phyloP scores from a whole-genome alignment of 2,329 filamentous ascomycete species.

The Fusarium longipes region DNA sequence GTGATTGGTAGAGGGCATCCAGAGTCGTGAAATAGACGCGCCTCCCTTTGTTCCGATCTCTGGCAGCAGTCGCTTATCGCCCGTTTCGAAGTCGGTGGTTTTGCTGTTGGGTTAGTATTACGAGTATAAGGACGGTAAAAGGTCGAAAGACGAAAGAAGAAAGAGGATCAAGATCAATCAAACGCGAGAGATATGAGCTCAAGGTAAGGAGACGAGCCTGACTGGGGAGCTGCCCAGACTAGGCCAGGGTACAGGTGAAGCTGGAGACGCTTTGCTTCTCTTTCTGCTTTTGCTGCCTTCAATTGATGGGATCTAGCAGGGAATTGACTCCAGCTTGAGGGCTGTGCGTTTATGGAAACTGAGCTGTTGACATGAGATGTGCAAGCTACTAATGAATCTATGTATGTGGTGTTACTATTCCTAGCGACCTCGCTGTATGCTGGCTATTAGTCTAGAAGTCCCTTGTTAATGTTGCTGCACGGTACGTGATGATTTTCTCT shows the following conservation, averaged over 20 bases:
- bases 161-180: slow-evolving; percentile 9
- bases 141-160: slow-evolving; percentile 15
- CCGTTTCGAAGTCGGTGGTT: slow-evolving; percentile 25
- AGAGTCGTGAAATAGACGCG: slow-evolving; percentile 30
- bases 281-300: slow-evolving; percentile 13
- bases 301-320: slow-evolving; percentile 17
- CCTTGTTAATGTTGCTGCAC: slow-evolving; percentile 35
- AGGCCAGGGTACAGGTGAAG: slow-evolving; percentile 30
- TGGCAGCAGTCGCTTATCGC: slow-evolving; percentile 31
- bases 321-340: slow-evolving; percentile 30
- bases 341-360: slow-evolving; percentile 37
- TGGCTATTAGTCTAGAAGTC: slow-evolving; percentile 1
- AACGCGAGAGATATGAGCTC: slow-evolving; percentile 8
- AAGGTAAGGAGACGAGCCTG: slow-evolving; percentile 21
- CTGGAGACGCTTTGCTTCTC: slow-evolving; percentile 25
- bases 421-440: not conserved
- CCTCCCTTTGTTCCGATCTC: slow-evolving; percentile 31
- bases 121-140: slow-evolving; percentile 12
- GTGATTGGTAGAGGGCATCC: slow-evolving; percentile 37
- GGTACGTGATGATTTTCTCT: slow-evolving; percentile 39
- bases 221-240: slow-evolving; percentile 24
- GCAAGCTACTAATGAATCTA: not conserved
- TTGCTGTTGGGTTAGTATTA: slow-evolving; percentile 38
- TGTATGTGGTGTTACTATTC: slow-evolving; percentile 25
- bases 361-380: slow-evolving; percentile 21